phyloP scores from a whole-genome alignment of 345 rosid genomes.

The Gynandropsis gynandra region DNA sequence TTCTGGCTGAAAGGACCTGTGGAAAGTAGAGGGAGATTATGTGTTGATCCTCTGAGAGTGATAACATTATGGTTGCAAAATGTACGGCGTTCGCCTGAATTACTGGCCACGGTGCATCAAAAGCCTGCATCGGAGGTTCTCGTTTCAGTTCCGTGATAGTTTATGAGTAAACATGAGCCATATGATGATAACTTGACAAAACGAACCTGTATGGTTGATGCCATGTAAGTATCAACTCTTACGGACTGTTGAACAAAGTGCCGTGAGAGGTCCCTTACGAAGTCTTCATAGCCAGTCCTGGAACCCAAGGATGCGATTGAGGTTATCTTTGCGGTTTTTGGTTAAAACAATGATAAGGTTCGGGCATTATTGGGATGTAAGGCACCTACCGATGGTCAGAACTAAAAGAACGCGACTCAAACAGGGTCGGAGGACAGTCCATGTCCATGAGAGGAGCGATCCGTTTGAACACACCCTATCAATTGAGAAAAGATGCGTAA shows the following conservation, averaged over 20 bases:
- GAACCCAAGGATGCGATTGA: constrained; percentile 17
- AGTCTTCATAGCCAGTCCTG: constrained; percentile 73
- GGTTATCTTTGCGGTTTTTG: not conserved
- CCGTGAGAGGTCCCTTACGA: constrained; percentile 68
- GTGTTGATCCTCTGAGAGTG: constrained; percentile 77
- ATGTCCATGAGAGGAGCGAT: constrained; percentile 62
- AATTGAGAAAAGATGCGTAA: constrained; percentile 20
- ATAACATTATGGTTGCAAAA: constrained; percentile 70
- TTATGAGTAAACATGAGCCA: constrained; percentile 1
- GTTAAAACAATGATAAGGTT: constrained; percentile 10
- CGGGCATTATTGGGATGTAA: not conserved
- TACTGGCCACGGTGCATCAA: constrained; percentile 87
- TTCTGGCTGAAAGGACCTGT: constrained; percentile 43
- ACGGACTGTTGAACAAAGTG: constrained; percentile 52
- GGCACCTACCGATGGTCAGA: constrained; percentile 70
- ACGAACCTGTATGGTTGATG: constrained; percentile 74
- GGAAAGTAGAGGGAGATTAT: constrained; percentile 53
- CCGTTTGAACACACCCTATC: constrained; percentile 62
- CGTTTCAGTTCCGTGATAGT: constrained; percentile 7
- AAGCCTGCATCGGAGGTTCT: constrained; percentile 50
- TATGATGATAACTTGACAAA: constrained; percentile 1
- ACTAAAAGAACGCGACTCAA: constrained; percentile 44
- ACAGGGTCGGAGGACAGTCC: constrained; percentile 43
- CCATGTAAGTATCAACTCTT: constrained; percentile 72
- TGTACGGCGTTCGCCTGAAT: constrained; percentile 93